These are phyloP conservation scores for Citrus cavaleriei DNA, from an alignment of 345 rosid species.

Conservation along the genomic window DNA sequence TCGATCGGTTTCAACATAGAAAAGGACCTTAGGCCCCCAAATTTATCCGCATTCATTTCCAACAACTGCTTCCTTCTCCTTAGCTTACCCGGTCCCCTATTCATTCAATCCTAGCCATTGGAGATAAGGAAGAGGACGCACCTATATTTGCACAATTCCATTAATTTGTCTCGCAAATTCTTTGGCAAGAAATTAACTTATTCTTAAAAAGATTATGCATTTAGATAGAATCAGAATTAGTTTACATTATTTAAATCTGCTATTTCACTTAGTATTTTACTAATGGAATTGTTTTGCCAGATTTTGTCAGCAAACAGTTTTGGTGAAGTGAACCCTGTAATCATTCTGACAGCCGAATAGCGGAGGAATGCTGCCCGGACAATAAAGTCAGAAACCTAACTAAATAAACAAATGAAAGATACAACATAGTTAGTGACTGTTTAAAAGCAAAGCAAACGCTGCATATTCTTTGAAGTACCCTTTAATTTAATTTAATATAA, in stretches of 20 bases:
- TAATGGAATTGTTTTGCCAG: neutral
- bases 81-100: neutral
- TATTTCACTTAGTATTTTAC: neutral
- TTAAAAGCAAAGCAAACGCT: neutral
- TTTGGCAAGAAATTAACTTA: neutral
- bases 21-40: slow-evolving; percentile 17
- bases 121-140: neutral
- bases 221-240: too few relatives aligned
- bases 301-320: neutral
- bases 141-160: neutral
- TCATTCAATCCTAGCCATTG: neutral
- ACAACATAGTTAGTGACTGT: neutral
- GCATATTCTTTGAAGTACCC: neutral
- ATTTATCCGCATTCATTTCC: neutral
- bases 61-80: neutral
- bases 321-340: neutral
- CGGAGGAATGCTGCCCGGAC: neutral
- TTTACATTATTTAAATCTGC: neutral
- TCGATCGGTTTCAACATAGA: neutral
- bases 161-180: neutral
- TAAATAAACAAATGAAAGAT: neutral
- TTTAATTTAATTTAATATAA: neutral
- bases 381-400: neutral
- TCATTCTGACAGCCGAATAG: neutral
- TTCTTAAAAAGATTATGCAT: neutral